phyloP scores from a whole-genome alignment of 2,329 filamentous ascomycete genomes.

The Aureobasidium namibiae region DNA sequence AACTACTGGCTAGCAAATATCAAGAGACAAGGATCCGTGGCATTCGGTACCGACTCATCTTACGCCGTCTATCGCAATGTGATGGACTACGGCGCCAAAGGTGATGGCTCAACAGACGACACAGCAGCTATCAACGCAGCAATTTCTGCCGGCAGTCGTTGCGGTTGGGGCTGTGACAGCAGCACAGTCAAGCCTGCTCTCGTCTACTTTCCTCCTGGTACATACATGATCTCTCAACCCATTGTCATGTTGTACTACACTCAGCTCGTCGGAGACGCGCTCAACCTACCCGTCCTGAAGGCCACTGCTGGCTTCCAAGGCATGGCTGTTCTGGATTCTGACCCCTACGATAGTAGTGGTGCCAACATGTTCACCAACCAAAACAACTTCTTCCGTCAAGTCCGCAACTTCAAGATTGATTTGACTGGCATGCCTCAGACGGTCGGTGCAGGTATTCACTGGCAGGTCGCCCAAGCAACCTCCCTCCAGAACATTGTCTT shows the following conservation, averaged over 20 bases:
- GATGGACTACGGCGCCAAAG: slow-evolving; percentile 36
- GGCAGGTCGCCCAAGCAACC: slow-evolving; percentile 49
- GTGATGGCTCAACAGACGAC: slow-evolving; percentile 67
- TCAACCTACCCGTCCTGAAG: slow-evolving; percentile 53
- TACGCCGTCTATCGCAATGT: slow-evolving; percentile 56
- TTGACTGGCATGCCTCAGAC: slow-evolving; percentile 29
- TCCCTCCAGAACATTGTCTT: slow-evolving; percentile 56
- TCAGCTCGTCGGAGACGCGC: slow-evolving; percentile 77
- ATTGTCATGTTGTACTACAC: slow-evolving; percentile 88
- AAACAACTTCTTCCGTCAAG: slow-evolving; percentile 49
- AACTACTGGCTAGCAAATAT: slow-evolving; percentile 66
- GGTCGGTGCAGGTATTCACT: slow-evolving; percentile 39
- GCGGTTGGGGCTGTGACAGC: slow-evolving; percentile 73
- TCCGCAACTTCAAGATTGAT: slow-evolving; percentile 48
- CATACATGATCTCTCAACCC: slow-evolving; percentile 71
- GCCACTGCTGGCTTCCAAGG: slow-evolving; percentile 56
- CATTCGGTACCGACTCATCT: slow-evolving; percentile 48
- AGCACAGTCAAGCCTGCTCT: slow-evolving; percentile 75
- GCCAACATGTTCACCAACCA: slow-evolving; percentile 33
- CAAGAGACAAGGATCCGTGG: slow-evolving; percentile 57
- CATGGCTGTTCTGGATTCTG: slow-evolving; percentile 81
- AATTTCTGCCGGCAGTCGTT: slow-evolving; percentile 69
- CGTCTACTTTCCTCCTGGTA: slow-evolving; percentile 86
- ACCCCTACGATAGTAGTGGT: slow-evolving; percentile 63
- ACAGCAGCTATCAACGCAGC: slow-evolving; percentile 82